These are phyloP conservation scores for Candida hispaniensis DNA, from an alignment of 805 yeast species.

Conservation along the genomic window DNA sequence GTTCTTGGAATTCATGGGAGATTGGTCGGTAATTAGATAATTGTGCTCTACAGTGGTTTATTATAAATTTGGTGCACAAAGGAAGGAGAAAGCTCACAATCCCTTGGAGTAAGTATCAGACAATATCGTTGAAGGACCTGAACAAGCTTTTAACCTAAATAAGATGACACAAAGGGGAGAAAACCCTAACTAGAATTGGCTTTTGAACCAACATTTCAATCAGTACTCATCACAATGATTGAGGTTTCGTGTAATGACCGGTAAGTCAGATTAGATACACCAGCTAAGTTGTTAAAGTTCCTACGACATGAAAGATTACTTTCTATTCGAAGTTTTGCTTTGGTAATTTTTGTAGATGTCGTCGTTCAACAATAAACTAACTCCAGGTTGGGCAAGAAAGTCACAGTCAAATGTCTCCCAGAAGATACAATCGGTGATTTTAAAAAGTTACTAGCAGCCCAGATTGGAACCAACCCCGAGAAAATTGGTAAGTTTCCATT, in stretches of 20 bases:
- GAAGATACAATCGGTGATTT: slow-evolving; percentile 85
- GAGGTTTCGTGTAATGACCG: slow-evolving; percentile 65
- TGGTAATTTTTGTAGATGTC: too few relatives aligned
- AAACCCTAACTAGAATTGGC: too few relatives aligned
- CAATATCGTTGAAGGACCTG: too few relatives aligned
- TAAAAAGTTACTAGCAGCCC: slow-evolving; percentile 71
- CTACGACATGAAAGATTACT: background rate
- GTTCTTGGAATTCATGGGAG: too few relatives aligned
- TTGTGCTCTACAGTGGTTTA: too few relatives aligned
- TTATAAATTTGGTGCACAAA: too few relatives aligned
- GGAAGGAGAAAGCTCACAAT: too few relatives aligned
- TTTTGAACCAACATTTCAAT: too few relatives aligned
- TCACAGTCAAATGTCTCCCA: slow-evolving; percentile 76
- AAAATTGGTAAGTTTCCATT: slow-evolving; percentile 34
- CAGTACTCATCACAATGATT: slow-evolving; percentile 46
- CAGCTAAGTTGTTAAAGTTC: background rate
- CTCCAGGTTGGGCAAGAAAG: slow-evolving; percentile 67
- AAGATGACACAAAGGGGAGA: too few relatives aligned
- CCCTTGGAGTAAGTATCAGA: too few relatives aligned
- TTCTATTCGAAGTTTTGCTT: background rate
- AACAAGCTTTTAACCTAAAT: too few relatives aligned
- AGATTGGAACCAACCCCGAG: slow-evolving; percentile 64
- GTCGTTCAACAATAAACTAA: slow-evolving; percentile 9
- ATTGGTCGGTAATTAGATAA: too few relatives aligned
- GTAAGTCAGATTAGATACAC: slow-evolving; percentile 26